These are phyloP conservation scores for Colletotrichum costaricense DNA, from an alignment of 2,329 filamentous ascomycete species.

Conservation along the genomic window DNA sequence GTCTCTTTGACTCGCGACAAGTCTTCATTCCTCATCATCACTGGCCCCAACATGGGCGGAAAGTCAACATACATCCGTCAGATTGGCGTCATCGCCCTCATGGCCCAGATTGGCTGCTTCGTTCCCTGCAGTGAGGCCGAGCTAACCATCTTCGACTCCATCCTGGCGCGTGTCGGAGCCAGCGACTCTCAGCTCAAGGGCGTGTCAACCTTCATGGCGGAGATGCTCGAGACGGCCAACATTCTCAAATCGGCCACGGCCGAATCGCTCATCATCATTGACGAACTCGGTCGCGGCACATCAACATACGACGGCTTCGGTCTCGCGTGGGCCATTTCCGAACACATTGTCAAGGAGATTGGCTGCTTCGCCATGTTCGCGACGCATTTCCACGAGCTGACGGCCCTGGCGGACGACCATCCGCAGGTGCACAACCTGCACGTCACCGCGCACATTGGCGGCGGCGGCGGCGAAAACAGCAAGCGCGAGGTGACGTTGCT, in stretches of 20 bases:
- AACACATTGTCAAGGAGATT: slow-evolving; percentile 96
- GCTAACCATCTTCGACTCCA: slow-evolving; percentile 95
- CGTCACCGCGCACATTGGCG: slow-evolving; percentile 91
- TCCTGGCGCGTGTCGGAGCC: slow-evolving; percentile 94
- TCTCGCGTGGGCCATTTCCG: slow-evolving; percentile 98
- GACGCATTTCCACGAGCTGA: slow-evolving; percentile 98
- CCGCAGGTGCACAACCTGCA: slow-evolving; percentile 93
- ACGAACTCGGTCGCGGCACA: slow-evolving; percentile 95
- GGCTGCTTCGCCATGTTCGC: slow-evolving; percentile 95
- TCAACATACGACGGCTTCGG: slow-evolving; percentile 99
- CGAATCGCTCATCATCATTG: slow-evolving; percentile 97
- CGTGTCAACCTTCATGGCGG: slow-evolving; percentile 98
- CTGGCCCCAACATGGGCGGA: slow-evolving; percentile 98
- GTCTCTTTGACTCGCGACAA: slow-evolving; percentile 81
- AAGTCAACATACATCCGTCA: slow-evolving; percentile 99
- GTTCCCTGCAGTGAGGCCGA: slow-evolving; percentile 93
- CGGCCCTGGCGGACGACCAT: slow-evolving; percentile 87
- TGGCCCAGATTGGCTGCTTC: slow-evolving; percentile 97
- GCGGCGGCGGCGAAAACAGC: slow-evolving; percentile 55
- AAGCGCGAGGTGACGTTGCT: slow-evolving; percentile 92
- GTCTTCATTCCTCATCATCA: slow-evolving; percentile 95
- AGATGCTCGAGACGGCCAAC: slow-evolving; percentile 99
- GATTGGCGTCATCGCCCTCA: slow-evolving; percentile 94
- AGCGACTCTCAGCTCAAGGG: slow-evolving; percentile 98
- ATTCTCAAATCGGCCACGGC: slow-evolving; percentile 96